These are phyloP conservation scores for Botrytis sinoallii DNA, from an alignment of 2,329 filamentous ascomycete genomes.

Conservation along the genomic window DNA sequence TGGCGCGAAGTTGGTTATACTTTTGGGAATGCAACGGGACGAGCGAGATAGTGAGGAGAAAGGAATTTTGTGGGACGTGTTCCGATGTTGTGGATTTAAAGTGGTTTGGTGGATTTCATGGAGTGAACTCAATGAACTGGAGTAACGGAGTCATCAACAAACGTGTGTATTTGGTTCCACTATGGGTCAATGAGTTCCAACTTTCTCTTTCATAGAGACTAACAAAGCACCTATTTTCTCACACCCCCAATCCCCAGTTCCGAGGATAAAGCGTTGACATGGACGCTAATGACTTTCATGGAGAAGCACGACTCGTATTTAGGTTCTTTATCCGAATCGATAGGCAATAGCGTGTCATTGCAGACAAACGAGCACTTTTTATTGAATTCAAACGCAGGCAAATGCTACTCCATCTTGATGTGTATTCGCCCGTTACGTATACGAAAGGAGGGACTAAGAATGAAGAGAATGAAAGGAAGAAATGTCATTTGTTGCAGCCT, in stretches of 20 bases:
- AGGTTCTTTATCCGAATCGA: not conserved
- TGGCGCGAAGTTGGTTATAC: slow-evolving; percentile 5
- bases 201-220: not conserved
- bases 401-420: not conserved
- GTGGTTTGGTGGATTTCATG: slow-evolving; percentile 13
- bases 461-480: not conserved
- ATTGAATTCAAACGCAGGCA: not conserved
- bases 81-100: slow-evolving; percentile 6
- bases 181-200: not conserved
- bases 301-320: not conserved
- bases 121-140: slow-evolving; percentile 1
- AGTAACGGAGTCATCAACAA: not conserved
- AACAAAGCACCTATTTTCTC: not conserved
- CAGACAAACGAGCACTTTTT: not conserved
- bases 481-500: not conserved
- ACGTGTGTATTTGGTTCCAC: not conserved
- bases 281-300: not conserved
- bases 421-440: not conserved
- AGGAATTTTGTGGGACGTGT: not conserved
- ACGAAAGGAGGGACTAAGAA: not conserved
- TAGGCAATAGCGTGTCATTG: not conserved
- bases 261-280: slow-evolving; percentile 2
- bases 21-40: not conserved
- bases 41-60: not conserved
- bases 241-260: not conserved